phyloP scores from a whole-genome alignment of 345 rosid species.

The Eucalyptus tenuipes region DNA sequence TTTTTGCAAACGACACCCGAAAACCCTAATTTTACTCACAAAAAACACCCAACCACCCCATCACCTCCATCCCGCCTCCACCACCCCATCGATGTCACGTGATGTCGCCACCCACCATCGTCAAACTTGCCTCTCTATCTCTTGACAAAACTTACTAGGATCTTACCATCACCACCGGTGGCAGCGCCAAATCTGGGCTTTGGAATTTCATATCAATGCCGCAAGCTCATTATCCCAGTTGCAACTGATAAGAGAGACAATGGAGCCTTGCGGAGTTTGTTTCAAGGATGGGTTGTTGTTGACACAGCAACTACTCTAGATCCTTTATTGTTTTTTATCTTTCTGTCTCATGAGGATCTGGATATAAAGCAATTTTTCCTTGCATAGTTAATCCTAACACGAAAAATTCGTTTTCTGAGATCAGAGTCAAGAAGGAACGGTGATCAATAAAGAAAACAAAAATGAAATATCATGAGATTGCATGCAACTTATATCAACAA shows the following conservation, averaged over 20 bases:
- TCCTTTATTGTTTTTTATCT: background rate
- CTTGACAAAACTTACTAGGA: background rate
- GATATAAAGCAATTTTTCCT: background rate
- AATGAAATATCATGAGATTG: background rate
- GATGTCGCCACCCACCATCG: background rate
- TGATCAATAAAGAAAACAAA: background rate
- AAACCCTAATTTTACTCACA: background rate
- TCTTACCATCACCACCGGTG: background rate
- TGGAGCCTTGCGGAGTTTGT: background rate
- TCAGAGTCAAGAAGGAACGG: background rate
- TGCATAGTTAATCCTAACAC: background rate
- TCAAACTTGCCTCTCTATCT: background rate
- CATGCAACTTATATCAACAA: background rate
- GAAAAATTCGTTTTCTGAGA: background rate
- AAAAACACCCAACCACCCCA: background rate
- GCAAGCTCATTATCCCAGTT: background rate
- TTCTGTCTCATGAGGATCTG: background rate
- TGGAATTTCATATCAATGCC: background rate
- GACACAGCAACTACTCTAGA: background rate
- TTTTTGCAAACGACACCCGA: background rate
- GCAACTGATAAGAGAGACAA: background rate
- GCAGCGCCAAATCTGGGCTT: background rate
- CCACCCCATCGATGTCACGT: background rate
- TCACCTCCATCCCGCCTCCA: background rate
- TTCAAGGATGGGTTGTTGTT: fast-evolving